Conservation (phyloP, 805 yeast species). For the Teunomyces funiuensis region DNA sequence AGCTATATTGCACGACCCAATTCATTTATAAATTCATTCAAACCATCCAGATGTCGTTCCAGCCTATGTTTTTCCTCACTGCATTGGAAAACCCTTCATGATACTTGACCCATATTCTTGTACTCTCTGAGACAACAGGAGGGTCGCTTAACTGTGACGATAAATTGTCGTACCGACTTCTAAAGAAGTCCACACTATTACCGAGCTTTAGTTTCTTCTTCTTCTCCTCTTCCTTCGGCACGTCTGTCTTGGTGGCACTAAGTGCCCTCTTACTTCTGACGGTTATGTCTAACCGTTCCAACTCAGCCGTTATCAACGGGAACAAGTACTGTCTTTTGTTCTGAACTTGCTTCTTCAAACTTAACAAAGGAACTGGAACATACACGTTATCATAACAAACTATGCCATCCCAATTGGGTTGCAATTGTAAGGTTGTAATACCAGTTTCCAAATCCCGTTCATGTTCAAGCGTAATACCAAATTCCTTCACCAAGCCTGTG, state of each 20-base stretch:
- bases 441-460: constrained; percentile 36
- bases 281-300: constrained; percentile 22
- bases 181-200: constrained; percentile 40
- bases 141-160: constrained; percentile 25
- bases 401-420: constrained; percentile 38
- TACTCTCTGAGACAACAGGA: constrained; percentile 36
- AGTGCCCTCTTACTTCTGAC: constrained; percentile 15
- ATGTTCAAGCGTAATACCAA: constrained; percentile 41
- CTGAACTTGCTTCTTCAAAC: constrained; percentile 23
- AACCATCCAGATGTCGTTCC: constrained; percentile 69
- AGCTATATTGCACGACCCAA: too few species aligned
- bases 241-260: constrained; percentile 17
- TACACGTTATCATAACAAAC: constrained; percentile 22
- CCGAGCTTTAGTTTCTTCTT: constrained; percentile 26
- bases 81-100: constrained; percentile 93
- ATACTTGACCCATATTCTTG: constrained; percentile 76
- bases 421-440: constrained; percentile 23
- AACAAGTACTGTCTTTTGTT: constrained; percentile 32
- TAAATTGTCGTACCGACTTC: constrained; percentile 35
- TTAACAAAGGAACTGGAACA: constrained; percentile 14
- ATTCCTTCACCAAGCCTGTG: constrained; percentile 36
- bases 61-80: constrained; percentile 76
- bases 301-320: constrained; percentile 36
- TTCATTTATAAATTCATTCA: too few species aligned
- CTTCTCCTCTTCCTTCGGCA: constrained; percentile 14